Evolutionary conservation across 1,139 yeast genomes (phyloP), one percentile per base, ranked within the genome.

Genomic region (Geotrichum australiense): DNA sequence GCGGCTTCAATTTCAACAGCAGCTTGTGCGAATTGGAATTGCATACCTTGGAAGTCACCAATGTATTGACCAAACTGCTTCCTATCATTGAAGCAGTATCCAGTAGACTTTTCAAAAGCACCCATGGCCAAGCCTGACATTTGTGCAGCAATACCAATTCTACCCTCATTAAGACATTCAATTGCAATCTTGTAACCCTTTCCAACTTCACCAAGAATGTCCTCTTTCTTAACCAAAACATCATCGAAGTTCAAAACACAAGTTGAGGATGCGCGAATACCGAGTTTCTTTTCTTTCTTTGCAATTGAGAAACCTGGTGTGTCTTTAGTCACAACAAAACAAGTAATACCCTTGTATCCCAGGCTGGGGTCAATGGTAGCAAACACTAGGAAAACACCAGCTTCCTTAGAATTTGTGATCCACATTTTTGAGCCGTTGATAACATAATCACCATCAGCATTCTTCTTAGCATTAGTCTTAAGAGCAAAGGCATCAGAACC

Each of bases 401-500:
- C 71, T 52, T 67, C 71, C 12, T 56, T 57, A 11, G 71, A 66
- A 54, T 67, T 67, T 39, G 71, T 66, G 55, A 66, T 66, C 71
- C 71, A 66, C 71, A 66, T 66, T 51, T 66, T 66, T 40, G 66
- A 57, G 29, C 71, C 71, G 36, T 59, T 57, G 39, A 66, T 44
- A 19, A 65, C 61, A 41, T 54, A 53, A 37, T 56, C 58, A 33
- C 68, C 69, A 43, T 61, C 68, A 19, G 54, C 55, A 37, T 58
- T 57, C 42, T 59, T 57, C 33, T 53, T 54, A 35, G 69, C 69
- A 14, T 56, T 51, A 8, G 68, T 53, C 53, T 63, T 63, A 47
- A 67, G 50, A 20, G 71, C 71, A 51, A 67, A 67, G n/a, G 71
- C 71, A 47, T 67, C 71, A 5, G 69, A 64, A 11, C 71, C 71